Conservation (phyloP, 352 stramenopile genomes). For the Phytophthora uliginosa region DNA sequence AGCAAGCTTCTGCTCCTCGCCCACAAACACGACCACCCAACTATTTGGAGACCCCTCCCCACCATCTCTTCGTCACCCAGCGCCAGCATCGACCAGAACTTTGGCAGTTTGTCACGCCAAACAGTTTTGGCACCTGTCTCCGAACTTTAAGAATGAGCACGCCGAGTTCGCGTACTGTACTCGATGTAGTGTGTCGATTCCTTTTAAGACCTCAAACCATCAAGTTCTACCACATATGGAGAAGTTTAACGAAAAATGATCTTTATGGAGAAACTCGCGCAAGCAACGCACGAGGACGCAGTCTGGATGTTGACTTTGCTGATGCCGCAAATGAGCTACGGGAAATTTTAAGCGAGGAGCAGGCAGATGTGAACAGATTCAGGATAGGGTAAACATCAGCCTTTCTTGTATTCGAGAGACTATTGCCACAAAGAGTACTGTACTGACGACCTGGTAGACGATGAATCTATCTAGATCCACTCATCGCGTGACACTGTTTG, state of each 20-base stretch:
- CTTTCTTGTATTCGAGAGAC: no score
- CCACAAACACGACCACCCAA: not conserved
- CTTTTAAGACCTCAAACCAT: slow-evolving; percentile 13
- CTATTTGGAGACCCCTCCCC: not conserved
- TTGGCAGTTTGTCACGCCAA: slow-evolving; percentile 1
- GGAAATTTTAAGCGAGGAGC: slow-evolving; percentile 7
- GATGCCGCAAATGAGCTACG: not conserved
- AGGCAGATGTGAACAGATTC: slow-evolving; percentile 11
- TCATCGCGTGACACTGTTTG: no score
- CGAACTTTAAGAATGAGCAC: slow-evolving; percentile 15
- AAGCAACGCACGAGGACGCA: not conserved
- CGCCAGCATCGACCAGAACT: slow-evolving; percentile 11
- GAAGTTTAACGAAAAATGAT: not conserved
- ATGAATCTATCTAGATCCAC: no score
- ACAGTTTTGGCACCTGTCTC: slow-evolving; percentile 11
- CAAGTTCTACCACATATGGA: slow-evolving; percentile 15
- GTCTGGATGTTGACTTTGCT: not conserved
- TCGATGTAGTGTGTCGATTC: not conserved
- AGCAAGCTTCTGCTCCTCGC: not conserved
- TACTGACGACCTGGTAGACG: no score
- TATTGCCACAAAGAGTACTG: no score
- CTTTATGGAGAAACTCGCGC: not conserved
- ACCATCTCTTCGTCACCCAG: slow-evolving; percentile 1
- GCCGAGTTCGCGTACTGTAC: slow-evolving; percentile 15
- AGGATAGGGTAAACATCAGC: no score